Percentiles rank a stretch among this genome's conserved stretches.
Evolutionary conservation across 768 basidiomycete species (phyloP).

Genomic region (Paxillus ammoniavirescens): DNA sequence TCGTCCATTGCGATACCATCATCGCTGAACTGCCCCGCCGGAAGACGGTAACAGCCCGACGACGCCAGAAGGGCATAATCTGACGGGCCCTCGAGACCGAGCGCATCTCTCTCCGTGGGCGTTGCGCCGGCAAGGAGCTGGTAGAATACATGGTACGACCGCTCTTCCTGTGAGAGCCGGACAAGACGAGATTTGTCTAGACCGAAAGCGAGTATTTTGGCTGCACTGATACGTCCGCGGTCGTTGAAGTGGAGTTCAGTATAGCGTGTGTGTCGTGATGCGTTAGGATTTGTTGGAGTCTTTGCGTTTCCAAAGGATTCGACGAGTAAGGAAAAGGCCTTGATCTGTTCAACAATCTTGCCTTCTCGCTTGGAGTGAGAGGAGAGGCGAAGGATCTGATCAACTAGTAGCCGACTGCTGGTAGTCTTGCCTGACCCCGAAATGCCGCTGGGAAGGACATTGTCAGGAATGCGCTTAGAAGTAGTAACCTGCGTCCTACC

Average conservation of each 20-base stretch:
- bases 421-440: slow-evolving; percentile 63
- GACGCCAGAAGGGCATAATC: slow-evolving; percentile 58
- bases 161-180: slow-evolving; percentile 54
- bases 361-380: slow-evolving; percentile 54
- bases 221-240: slow-evolving; percentile 52
- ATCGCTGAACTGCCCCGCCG: slow-evolving; percentile 60
- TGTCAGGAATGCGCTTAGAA: slow-evolving; percentile 13
- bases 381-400: slow-evolving; percentile 60
- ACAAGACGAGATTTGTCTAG: slow-evolving; percentile 61
- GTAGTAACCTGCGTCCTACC: slow-evolving; percentile 34
- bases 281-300: slow-evolving; percentile 59
- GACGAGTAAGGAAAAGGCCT: slow-evolving; percentile 52
- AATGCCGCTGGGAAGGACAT: slow-evolving; percentile 44
- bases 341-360: slow-evolving; percentile 54
- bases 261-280: slow-evolving; percentile 59
- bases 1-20: slow-evolving; percentile 59
- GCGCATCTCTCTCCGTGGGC: slow-evolving; percentile 50
- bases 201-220: slow-evolving; percentile 57
- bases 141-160: slow-evolving; percentile 67
- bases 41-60: slow-evolving; percentile 62
- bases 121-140: slow-evolving; percentile 61
- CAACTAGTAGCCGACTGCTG: slow-evolving; percentile 49
- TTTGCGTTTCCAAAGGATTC: slow-evolving; percentile 68
- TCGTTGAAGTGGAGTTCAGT: slow-evolving; percentile 62
- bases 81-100: slow-evolving; percentile 55